Evolutionary conservation across 2,329 filamentous ascomycete genomes (phyloP).

Genomic region (Aureobasidium sp.): DNA sequence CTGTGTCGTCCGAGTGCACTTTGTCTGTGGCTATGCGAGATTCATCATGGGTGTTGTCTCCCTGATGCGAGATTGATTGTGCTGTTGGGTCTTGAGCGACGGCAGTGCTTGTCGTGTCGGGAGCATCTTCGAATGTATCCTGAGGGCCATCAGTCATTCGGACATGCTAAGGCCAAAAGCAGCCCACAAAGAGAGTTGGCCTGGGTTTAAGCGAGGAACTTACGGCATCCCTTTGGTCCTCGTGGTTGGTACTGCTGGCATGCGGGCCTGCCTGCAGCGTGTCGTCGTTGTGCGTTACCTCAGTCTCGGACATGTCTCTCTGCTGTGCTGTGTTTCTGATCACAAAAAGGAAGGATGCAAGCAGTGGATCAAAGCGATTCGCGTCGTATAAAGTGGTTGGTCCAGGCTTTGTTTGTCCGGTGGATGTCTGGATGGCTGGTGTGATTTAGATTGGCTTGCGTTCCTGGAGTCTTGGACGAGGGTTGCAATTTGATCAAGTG

Average conservation of each 20-base stretch:
- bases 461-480: not conserved
- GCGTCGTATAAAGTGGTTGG: constrained; percentile 9
- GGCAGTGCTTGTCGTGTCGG: constrained; percentile 44
- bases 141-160: constrained; percentile 29
- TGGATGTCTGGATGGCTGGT: constrained; percentile 4
- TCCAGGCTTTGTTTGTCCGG: constrained; percentile 12
- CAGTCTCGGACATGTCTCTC: constrained; percentile 3
- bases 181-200: constrained; percentile 4
- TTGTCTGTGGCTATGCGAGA: not conserved
- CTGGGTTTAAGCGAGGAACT: constrained; percentile 1
- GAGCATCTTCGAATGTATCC: constrained; percentile 80
- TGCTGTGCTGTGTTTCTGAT: not conserved
- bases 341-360: not conserved
- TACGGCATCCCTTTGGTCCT: constrained; percentile 14
- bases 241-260: not conserved
- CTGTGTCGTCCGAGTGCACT: not conserved
- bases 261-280: constrained; percentile 4
- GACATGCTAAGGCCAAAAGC: not conserved
- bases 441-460: constrained; percentile 3
- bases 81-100: constrained; percentile 19
- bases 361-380: not conserved
- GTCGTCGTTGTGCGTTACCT: constrained; percentile 8
- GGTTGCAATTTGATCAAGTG: not conserved
- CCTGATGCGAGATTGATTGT: constrained; percentile 24
- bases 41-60: constrained; percentile 24